A percentile compares a stretch with the other conserved stretches of the same genome.
Conservation (phyloP, 768 basidiomycete genomes). For the Lentinus brumalis region DNA sequence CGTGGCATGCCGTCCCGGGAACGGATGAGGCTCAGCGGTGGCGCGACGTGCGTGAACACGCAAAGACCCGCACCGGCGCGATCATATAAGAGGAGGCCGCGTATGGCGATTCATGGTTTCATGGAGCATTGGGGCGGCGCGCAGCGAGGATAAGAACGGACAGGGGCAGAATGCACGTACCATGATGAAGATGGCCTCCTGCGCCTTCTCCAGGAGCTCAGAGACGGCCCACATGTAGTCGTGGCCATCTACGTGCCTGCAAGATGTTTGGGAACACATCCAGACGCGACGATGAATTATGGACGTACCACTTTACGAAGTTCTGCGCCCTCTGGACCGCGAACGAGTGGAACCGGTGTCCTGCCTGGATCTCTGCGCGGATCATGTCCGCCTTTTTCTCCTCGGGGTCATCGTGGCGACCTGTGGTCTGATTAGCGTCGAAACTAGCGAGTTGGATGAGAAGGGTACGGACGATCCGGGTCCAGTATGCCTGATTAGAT, state of each 20-base stretch:
- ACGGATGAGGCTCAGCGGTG: too few species aligned
- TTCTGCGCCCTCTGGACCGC: conserved; percentile 71
- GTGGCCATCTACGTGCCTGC: conserved; percentile 89
- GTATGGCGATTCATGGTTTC: too few species aligned
- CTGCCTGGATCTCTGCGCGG: conserved; percentile 70
- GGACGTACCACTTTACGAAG: conserved; percentile 75
- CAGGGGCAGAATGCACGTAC: conserved; percentile 38
- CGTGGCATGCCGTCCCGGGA: too few species aligned
- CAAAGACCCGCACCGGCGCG: too few species aligned
- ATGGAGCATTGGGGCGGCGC: not conserved
- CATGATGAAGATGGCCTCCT: conserved; percentile 85
- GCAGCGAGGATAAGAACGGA: not conserved
- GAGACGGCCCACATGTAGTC: conserved; percentile 97
- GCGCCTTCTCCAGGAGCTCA: conserved; percentile 82
- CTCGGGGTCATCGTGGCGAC: conserved; percentile 75
- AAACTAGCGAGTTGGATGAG: not conserved
- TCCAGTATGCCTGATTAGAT: conserved; percentile 35
- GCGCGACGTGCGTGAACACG: too few species aligned
- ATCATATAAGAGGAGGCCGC: too few species aligned
- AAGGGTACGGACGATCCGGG: conserved; percentile 33
- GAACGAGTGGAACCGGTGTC: conserved; percentile 87
- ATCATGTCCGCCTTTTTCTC: conserved; percentile 73
- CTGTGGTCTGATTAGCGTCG: not conserved
- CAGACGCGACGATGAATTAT: not conserved
- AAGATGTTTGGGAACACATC: not conserved